Evolutionary conservation across 2,329 filamentous ascomycete genomes (phyloP), one percentile per base, ranked within the genome.

Genomic region (Penicillium italicum): DNA sequence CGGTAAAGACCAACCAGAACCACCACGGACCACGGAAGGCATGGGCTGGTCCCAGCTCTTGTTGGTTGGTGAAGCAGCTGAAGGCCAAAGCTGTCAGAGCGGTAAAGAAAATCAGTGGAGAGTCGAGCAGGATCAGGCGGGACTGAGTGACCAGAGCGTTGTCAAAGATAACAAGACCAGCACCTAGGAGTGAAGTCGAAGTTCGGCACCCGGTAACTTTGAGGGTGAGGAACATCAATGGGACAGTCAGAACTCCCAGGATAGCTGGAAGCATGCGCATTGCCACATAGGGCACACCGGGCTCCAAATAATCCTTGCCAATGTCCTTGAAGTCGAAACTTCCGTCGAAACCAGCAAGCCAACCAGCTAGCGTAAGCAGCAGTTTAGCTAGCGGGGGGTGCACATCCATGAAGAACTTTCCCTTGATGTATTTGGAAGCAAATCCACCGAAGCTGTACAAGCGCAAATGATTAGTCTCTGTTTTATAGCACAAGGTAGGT

Each of bases 321-420:
- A 99, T 99, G 66, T 99, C 92, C 80, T 97, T 99, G 81, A 99
- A 99, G 75, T 97, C 94, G 73, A 99, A 99, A 61, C 91, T 82
- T 62, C 94, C 94, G 71, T 97, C 85, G 74, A 97, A 99, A 51
- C 94, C 94, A 67, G 92, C 94, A 61, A 97, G 77, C 87, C 89
- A 99, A 66, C 93, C 94, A 61, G 92, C 91, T 58, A 99, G 84
- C 50, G 94, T 96, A 69, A 99, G 93, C 65, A 99, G 86, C 72
- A 99, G 85, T 80, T 99, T 99, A 63, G 94, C 94, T 58, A 99
- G 82, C 43, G 94, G 94, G 31, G 94, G 94, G 73, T 99, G 94
- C n/a, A 99, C 94, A 73, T 99, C 94, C 94, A 99, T 99, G 76
- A 99, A 99, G 83, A 99, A 99, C 73, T 83, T 88, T 70, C 94